Evolutionary conservation across 331 rosid species (phyloP).

Genomic region (Rhamnella rubrinervis): DNA sequence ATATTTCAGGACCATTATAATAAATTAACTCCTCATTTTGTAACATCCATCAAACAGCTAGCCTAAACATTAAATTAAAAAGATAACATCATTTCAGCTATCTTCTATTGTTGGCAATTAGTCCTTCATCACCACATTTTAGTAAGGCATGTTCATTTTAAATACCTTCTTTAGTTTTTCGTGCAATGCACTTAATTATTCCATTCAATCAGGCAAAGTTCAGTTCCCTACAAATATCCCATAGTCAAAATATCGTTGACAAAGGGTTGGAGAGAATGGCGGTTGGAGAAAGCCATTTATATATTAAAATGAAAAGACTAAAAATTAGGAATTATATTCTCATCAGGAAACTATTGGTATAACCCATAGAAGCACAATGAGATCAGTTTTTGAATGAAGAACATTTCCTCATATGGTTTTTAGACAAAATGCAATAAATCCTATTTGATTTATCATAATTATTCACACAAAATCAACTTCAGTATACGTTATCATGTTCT

Average conservation of each 20-base stretch:
- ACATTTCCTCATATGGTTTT: background rate
- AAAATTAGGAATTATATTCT: background rate
- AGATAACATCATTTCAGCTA: no score
- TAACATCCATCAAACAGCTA: no score
- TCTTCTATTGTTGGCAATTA: no score
- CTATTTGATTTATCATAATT: no score
- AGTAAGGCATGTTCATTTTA: no score
- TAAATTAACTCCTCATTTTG: no score
- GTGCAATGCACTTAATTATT: background rate
- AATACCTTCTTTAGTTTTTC: background rate
- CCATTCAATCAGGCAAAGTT: background rate
- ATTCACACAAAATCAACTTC: no score
- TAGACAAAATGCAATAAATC: background rate
- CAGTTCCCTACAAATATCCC: background rate
- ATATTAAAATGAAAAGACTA: background rate
- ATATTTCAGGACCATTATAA: no score
- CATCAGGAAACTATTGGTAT: background rate
- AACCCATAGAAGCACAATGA: background rate
- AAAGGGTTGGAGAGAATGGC: background rate
- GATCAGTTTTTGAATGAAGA: conserved; percentile 1
- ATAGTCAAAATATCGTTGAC: background rate
- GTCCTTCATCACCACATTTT: no score
- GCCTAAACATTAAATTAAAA: no score
- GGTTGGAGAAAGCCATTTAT: background rate
- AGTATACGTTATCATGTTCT: no score